Base-by-base conservation (phyloP, 169 alveolate species). In the Cryptosporidium parvum region DNA sequence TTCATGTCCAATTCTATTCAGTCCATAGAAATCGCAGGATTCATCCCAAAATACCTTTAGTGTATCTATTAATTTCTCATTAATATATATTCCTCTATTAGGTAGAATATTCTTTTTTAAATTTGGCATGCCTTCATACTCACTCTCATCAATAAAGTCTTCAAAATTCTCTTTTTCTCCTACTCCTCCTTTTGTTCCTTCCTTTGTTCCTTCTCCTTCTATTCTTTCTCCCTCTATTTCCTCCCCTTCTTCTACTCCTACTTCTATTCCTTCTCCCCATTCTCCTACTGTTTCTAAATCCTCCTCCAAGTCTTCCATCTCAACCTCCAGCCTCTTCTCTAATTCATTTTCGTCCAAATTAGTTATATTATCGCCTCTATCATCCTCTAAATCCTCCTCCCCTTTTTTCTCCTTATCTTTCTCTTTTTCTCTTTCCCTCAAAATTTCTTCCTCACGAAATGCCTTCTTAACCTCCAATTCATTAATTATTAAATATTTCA, bases 31-130 rank as follows among this genome's bases (percentile, higher is more conserved):
- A 14, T 62, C 75, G 42, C 73, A 80, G 2, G 89, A 80, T 31
- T 80, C 80, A n/a, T 62, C 75, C 89, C 89, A 80, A 80, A 35
- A 62, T 21, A n/a, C 65, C 56, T 31, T 51, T 18, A 80, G 12
- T 14, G 62, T 61, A 10, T 48, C 33, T 62, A 80, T 80, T 45
- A 80, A 37, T 35, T 65, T 44, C 70, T 80, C 29, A 33, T 45
- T 59, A 16, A 80, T 80, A 42, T 23, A 44, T 14, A 65, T 33
- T 29, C 89, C 89, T 29, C 89, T 80, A 9, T 51, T 59, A 3
- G 75, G 80, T 31, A 80, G 23, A 5, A 31, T 29, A 21, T 80
- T 58, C 35, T 21, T 72, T 10, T 48, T 65, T n/a, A 9, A 16
- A 3, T 44, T 37, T 26, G 12, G 2, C 12, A 7, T 61, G 21